Conservation (phyloP, 441 rosid genomes). For the Mallotus japonicus region DNA sequence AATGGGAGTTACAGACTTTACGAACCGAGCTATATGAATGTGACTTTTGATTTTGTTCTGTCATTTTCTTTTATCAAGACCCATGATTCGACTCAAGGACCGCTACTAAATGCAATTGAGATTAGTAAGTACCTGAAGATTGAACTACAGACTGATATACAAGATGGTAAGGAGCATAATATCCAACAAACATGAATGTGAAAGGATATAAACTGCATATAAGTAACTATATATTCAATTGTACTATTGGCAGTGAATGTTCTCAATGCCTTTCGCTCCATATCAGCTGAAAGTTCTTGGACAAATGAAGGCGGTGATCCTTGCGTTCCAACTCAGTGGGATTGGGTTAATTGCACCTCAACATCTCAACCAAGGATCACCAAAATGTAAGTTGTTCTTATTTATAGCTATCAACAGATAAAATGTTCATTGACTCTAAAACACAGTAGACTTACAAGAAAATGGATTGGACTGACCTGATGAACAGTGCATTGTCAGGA, state of each 20-base stretch:
- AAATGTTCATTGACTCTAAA: background rate
- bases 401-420: background rate
- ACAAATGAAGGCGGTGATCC: slow-evolving; percentile 85
- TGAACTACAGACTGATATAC: slow-evolving; percentile 51
- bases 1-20: slow-evolving; percentile 86
- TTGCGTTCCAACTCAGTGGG: slow-evolving; percentile 78
- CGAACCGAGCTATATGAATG: slow-evolving; percentile 98
- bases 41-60: slow-evolving; percentile 64
- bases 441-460: background rate
- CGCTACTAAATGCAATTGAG: slow-evolving; percentile 87
- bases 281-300: slow-evolving; percentile 52
- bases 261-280: slow-evolving; percentile 50
- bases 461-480: slow-evolving; percentile 27
- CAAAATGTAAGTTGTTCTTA: slow-evolving; percentile 59
- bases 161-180: slow-evolving; percentile 57
- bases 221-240: slow-evolving; percentile 20
- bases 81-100: slow-evolving; percentile 78
- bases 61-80: slow-evolving; percentile 71
- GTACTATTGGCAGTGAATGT: slow-evolving; percentile 46
- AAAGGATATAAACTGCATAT: slow-evolving; percentile 17
- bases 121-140: slow-evolving; percentile 77
- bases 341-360: slow-evolving; percentile 74
- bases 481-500: slow-evolving; percentile 64
- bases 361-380: slow-evolving; percentile 79
- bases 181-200: background rate